These are phyloP conservation scores for Penicillium psychrofluorescens DNA, from an alignment of 495 filamentous ascomycete species.

Conservation along the genomic window DNA sequence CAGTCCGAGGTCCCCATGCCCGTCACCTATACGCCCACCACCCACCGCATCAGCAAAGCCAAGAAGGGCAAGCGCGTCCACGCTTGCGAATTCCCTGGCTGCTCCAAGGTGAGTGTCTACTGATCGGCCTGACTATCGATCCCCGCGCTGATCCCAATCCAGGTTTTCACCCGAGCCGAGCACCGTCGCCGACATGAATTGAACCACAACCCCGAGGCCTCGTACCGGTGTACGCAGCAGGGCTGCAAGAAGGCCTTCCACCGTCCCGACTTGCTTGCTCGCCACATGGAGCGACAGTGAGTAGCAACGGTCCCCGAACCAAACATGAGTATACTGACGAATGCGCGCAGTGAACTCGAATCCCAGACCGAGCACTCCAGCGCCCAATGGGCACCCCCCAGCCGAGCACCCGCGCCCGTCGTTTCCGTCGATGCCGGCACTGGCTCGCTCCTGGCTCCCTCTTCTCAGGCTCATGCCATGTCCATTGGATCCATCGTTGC, in stretches of 20 bases:
- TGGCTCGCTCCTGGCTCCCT: constrained; percentile 19
- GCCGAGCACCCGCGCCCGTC: constrained; percentile 17
- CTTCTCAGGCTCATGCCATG: constrained; percentile 30
- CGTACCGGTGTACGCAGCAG: constrained; percentile 56
- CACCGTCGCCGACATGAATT: constrained; percentile 79
- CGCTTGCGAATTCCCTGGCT: constrained; percentile 55
- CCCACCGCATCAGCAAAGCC: constrained; percentile 69
- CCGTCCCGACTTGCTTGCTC: constrained; percentile 66
- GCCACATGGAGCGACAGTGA: constrained; percentile 81
- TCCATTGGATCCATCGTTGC: constrained; percentile 40
- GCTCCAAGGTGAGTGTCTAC: constrained; percentile 51
- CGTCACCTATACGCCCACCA: constrained; percentile 53
- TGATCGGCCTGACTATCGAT: not conserved
- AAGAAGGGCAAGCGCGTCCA: constrained; percentile 81
- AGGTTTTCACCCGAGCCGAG: constrained; percentile 82
- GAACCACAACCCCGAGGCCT: constrained; percentile 68
- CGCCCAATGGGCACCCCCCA: constrained; percentile 25
- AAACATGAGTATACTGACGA: constrained; percentile 3
- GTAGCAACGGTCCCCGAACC: constrained; percentile 13
- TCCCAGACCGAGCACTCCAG: constrained; percentile 23
- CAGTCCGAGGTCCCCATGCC: constrained; percentile 13
- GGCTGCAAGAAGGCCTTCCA: constrained; percentile 77
- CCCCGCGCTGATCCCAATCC: not conserved
- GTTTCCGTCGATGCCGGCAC: constrained; percentile 19
- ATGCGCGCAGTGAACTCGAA: constrained; percentile 28